Percentiles rank a stretch among this genome's conserved stretches.
Evolutionary conservation across 345 rosid species (phyloP).

Genomic region (Noccaea bulbosa): DNA sequence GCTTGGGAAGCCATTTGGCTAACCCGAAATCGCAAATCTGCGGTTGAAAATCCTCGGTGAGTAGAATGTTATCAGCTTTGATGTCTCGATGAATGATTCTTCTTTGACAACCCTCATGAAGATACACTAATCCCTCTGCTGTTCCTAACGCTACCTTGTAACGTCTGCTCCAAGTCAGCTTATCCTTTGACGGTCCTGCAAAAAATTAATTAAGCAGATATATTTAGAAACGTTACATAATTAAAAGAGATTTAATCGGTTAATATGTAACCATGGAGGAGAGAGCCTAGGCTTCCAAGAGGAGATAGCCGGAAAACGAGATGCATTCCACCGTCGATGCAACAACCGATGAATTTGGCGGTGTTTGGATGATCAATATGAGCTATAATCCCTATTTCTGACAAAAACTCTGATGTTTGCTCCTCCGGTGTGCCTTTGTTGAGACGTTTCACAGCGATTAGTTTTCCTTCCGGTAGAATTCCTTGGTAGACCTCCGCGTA

Average conservation of each 20-base stretch:
- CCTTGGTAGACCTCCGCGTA: conserved; percentile 91
- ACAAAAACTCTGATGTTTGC: conserved; percentile 62
- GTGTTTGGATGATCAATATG: conserved; percentile 88
- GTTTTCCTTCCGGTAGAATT: conserved; percentile 58
- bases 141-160: conserved; percentile 83
- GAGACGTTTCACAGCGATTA: conserved; percentile 75
- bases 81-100: conserved; percentile 96
- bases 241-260: too few relatives aligned
- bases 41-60: conserved; percentile 83
- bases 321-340: conserved; percentile 84
- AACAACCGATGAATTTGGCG: conserved; percentile 84
- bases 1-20: conserved; percentile 92
- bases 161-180: conserved; percentile 78
- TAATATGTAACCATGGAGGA: conserved; percentile 64
- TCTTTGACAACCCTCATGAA: conserved; percentile 78
- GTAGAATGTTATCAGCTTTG: conserved; percentile 91
- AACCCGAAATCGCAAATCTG: conserved; percentile 97
- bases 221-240: not conserved
- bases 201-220: not conserved
- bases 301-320: conserved; percentile 78
- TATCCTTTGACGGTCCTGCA: conserved; percentile 54
- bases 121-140: conserved; percentile 84
- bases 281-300: conserved; percentile 75
- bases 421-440: conserved; percentile 78
- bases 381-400: conserved; percentile 86